Conservation (phyloP, 2,329 filamentous ascomycete genomes). For the Aspergillus candidus region DNA sequence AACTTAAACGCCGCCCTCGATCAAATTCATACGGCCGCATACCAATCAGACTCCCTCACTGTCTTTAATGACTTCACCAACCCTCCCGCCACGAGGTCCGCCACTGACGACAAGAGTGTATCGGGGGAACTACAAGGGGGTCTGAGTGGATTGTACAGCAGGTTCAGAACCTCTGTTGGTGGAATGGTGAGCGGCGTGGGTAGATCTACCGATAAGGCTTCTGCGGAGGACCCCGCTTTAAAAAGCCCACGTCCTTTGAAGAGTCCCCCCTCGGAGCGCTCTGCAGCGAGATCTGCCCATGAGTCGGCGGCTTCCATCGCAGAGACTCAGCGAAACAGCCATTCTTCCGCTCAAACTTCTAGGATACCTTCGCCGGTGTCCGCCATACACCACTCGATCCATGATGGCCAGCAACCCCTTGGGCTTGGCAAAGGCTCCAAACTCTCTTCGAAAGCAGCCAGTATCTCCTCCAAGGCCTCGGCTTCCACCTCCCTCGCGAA, state of each 20-base stretch:
- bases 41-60: constrained; percentile 74
- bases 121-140: constrained; percentile 75
- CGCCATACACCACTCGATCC: constrained; percentile 23
- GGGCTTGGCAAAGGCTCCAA: constrained; percentile 30
- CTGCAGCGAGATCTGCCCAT: constrained; percentile 19
- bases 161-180: constrained; percentile 75
- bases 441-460: constrained; percentile 37
- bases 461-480: constrained; percentile 39
- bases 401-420: constrained; percentile 21
- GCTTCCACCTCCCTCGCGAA: constrained; percentile 30
- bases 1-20: constrained; percentile 72
- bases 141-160: constrained; percentile 80
- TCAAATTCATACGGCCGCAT: constrained; percentile 84
- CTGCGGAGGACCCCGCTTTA: constrained; percentile 18
- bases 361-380: constrained; percentile 33
- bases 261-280: constrained; percentile 22
- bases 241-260: constrained; percentile 22
- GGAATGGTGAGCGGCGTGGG: constrained; percentile 44
- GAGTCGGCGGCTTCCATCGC: constrained; percentile 15
- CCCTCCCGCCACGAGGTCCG: constrained; percentile 55
- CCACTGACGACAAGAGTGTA: constrained; percentile 62
- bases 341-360: constrained; percentile 32
- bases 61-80: constrained; percentile 86
- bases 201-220: constrained; percentile 25
- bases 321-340: constrained; percentile 22